phyloP scores from a whole-genome alignment of 192 early-diverging fungal genomes.

The Entomortierella parvispora region DNA sequence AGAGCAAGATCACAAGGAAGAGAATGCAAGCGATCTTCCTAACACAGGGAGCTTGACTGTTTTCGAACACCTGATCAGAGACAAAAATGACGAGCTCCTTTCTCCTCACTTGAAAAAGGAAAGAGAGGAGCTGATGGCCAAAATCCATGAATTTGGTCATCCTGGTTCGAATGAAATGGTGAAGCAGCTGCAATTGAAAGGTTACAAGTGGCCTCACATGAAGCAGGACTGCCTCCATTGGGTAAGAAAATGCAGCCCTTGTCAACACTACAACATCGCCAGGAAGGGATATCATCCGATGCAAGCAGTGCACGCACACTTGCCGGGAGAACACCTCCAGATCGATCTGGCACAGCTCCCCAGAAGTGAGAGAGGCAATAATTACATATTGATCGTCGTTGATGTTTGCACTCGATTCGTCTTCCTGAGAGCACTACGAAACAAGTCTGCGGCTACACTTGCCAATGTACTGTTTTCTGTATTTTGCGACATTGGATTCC shows the following conservation, averaged over 20 bases:
- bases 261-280: conserved; percentile 18
- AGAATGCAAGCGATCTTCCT: too few species aligned
- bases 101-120: too few species aligned
- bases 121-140: conserved; percentile 5
- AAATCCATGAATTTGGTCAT: conserved; percentile 20
- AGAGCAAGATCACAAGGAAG: too few species aligned
- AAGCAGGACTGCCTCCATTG: conserved; percentile 5
- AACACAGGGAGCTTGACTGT: too few species aligned
- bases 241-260: conserved; percentile 9
- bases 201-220: conserved; percentile 18
- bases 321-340: conserved; percentile 14
- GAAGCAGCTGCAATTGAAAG: conserved; percentile 19
- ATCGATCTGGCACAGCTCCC: conserved; percentile 27
- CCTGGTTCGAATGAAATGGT: conserved; percentile 26
- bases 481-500: conserved; percentile 25
- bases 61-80: too few species aligned
- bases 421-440: conserved; percentile 15
- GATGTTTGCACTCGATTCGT: conserved; percentile 29
- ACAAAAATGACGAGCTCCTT: too few species aligned
- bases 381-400: conserved; percentile 17
- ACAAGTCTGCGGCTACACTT: conserved; percentile 9
- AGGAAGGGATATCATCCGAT: conserved; percentile 26
- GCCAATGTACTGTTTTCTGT: conserved; percentile 4
- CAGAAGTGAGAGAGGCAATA: background rate
- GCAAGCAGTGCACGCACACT: conserved; percentile 1